Evolutionary conservation across 1,284 basidiomycete genomes (phyloP).

Genomic region (Apiotrichum brassicae): DNA sequence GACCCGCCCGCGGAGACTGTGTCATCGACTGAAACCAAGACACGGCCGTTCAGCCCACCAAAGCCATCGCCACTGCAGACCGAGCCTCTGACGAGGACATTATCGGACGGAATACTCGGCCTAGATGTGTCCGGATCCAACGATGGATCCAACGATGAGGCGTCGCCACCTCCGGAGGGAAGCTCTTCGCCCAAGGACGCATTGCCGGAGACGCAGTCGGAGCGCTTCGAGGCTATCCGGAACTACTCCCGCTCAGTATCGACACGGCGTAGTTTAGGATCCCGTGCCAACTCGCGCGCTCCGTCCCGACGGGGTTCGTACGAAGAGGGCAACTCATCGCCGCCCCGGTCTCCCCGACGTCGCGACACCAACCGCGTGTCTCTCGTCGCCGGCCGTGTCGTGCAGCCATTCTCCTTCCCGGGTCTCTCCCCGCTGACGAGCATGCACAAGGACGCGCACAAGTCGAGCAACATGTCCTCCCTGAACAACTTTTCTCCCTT

Average conservation of each 20-base stretch:
- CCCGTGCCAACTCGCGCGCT: conserved; percentile 2
- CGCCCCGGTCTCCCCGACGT: conserved; percentile 37
- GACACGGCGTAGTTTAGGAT: conserved; percentile 6
- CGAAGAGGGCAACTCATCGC: conserved; percentile 5
- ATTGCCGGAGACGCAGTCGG: conserved; percentile 14
- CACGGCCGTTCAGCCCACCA: background rate
- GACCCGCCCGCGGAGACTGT: background rate
- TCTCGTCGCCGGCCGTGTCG: conserved; percentile 43
- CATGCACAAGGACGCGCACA: conserved; percentile 6
- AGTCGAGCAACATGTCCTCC: background rate
- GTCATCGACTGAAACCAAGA: background rate
- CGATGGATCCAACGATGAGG: no score
- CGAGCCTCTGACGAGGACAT: conserved; percentile 3
- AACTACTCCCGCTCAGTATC: conserved; percentile 24
- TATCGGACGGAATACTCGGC: no score
- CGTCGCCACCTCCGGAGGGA: background rate
- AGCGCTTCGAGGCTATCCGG: conserved; percentile 32
- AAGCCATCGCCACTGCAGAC: conserved; percentile 30
- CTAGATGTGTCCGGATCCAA: no score
- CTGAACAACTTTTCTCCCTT: conserved; percentile 46
- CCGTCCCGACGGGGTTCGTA: conserved; percentile 13
- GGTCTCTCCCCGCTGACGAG: conserved; percentile 33
- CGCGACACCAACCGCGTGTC: conserved; percentile 43
- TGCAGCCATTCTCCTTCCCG: conserved; percentile 42
- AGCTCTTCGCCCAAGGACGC: conserved; percentile 1